These are phyloP conservation scores for Ustilago lituana DNA, from an alignment of 1,284 basidiomycete species.

Conservation along the genomic window DNA sequence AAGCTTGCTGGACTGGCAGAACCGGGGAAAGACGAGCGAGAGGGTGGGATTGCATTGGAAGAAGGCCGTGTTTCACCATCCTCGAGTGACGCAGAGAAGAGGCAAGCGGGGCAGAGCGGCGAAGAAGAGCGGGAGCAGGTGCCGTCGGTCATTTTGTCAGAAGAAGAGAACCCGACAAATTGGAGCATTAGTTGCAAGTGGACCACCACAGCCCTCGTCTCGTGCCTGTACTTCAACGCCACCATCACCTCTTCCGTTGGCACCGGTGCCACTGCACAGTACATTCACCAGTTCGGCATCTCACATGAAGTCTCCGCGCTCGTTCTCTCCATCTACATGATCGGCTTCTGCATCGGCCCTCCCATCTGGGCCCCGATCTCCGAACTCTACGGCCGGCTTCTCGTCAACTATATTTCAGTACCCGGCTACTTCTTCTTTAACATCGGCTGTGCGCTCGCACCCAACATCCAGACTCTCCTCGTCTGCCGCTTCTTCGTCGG, in stretches of 20 bases:
- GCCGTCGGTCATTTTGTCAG: constrained; percentile 22
- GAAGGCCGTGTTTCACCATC: background rate
- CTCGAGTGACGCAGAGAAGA: background rate
- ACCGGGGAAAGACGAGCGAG: too few relatives aligned
- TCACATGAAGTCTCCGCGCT: constrained; percentile 31
- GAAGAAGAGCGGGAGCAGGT: constrained; percentile 6
- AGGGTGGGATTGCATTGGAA: constrained; percentile 1
- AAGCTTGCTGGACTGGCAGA: too few relatives aligned
- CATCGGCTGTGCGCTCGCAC: constrained; percentile 45
- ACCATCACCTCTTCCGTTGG: constrained; percentile 43
- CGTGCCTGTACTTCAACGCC: constrained; percentile 32
- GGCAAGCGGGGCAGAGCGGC: background rate
- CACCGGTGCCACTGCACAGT: constrained; percentile 34
- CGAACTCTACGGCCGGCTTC: constrained; percentile 48
- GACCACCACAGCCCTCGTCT: constrained; percentile 37
- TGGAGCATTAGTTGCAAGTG: constrained; percentile 38
- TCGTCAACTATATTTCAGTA: constrained; percentile 48
- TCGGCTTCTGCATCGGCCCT: constrained; percentile 52
- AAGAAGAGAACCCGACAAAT: constrained; percentile 33
- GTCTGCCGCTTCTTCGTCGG: constrained; percentile 49
- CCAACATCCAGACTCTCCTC: constrained; percentile 41
- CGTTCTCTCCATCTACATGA: constrained; percentile 46
- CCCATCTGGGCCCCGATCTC: constrained; percentile 51
- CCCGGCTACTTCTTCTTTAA: constrained; percentile 47
- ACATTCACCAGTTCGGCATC: constrained; percentile 33